Evolutionary conservation across 495 filamentous ascomycete species (phyloP).

Genomic region (Podospora appendiculata): DNA sequence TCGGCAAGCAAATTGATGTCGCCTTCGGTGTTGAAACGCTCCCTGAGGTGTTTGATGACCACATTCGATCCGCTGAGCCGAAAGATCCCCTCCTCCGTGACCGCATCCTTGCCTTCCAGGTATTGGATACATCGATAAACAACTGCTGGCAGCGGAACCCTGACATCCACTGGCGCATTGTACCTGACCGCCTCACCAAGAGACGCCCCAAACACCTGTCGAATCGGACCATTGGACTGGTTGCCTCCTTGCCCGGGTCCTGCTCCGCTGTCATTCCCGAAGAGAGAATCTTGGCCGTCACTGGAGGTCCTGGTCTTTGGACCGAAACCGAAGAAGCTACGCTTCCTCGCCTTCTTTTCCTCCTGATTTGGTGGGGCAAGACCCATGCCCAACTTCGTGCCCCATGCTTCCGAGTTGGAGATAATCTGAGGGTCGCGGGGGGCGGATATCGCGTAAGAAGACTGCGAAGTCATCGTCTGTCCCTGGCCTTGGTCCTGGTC

Average conservation of each 20-base stretch:
- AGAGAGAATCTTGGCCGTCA: constrained; percentile 40
- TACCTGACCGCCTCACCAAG: constrained; percentile 80
- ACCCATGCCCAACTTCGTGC: constrained; percentile 52
- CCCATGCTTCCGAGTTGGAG: constrained; percentile 80
- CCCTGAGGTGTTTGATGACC: constrained; percentile 82
- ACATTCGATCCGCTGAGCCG: constrained; percentile 89
- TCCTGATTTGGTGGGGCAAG: constrained; percentile 47
- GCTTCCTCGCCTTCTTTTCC: constrained; percentile 76
- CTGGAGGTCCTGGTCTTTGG: constrained; percentile 42
- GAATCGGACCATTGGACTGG: constrained; percentile 50
- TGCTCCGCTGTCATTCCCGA: constrained; percentile 25
- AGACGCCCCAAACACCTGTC: constrained; percentile 79
- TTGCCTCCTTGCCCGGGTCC: constrained; percentile 13
- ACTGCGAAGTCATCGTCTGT: constrained; percentile 26
- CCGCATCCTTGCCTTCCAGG: constrained; percentile 73
- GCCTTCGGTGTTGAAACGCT: constrained; percentile 88
- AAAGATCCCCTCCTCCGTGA: constrained; percentile 91
- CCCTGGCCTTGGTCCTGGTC: constrained; percentile 23
- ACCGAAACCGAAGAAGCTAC: constrained; percentile 91
- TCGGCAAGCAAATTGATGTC: constrained; percentile 83
- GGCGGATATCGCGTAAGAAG: constrained; percentile 65
- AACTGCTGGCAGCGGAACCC: constrained; percentile 78
- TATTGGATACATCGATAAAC: constrained; percentile 97
- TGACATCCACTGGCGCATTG: constrained; percentile 62
- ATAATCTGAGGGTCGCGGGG: constrained; percentile 84